Evolutionary conservation across 2,329 filamentous ascomycete species (phyloP).

Genomic region (Stagonosporopsis tanaceti): DNA sequence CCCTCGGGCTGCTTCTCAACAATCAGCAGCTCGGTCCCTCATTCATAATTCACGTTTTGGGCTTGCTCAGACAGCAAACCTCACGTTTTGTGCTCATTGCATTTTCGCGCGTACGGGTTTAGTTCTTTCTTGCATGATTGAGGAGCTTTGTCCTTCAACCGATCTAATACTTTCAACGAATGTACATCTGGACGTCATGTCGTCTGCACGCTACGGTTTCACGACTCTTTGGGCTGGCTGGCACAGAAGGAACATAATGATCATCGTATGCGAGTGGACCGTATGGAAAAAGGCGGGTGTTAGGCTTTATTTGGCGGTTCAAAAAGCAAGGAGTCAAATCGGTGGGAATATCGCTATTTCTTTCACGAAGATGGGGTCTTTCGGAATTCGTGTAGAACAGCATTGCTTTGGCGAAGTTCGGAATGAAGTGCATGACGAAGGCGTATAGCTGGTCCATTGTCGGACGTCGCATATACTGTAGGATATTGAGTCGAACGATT

Average conservation of each 20-base stretch:
- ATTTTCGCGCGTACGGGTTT: constrained; percentile 44
- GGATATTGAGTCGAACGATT: constrained; percentile 27
- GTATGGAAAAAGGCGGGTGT: constrained; percentile 14
- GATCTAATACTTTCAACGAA: constrained; percentile 27
- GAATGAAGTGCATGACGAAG: constrained; percentile 16
- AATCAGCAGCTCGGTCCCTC: constrained; percentile 1
- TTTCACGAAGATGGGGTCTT: constrained; percentile 16
- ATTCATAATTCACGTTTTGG: constrained; percentile 24
- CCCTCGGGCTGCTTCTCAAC: constrained; percentile 7
- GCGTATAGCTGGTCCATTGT: constrained; percentile 1
- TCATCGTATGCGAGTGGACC: constrained; percentile 20
- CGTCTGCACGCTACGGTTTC: constrained; percentile 27
- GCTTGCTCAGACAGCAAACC: constrained; percentile 24
- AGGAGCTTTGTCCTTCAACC: constrained; percentile 26
- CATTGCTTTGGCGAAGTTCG: constrained; percentile 26
- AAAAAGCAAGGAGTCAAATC: constrained; percentile 36
- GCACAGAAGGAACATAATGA: constrained; percentile 33
- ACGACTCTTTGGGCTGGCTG: constrained; percentile 36
- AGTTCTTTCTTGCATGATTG: constrained; percentile 32
- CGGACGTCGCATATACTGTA: constrained; percentile 33
- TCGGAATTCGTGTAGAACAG: constrained; percentile 29
- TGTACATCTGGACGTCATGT: constrained; percentile 21
- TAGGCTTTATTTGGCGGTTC: constrained; percentile 28
- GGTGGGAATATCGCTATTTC: constrained; percentile 19
- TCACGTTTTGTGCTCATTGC: constrained; percentile 42